Evolutionary conservation across 2,329 filamentous ascomycete genomes (phyloP), one percentile per base, ranked within the genome.

Genomic region (Phyllosticta citribraziliensis): DNA sequence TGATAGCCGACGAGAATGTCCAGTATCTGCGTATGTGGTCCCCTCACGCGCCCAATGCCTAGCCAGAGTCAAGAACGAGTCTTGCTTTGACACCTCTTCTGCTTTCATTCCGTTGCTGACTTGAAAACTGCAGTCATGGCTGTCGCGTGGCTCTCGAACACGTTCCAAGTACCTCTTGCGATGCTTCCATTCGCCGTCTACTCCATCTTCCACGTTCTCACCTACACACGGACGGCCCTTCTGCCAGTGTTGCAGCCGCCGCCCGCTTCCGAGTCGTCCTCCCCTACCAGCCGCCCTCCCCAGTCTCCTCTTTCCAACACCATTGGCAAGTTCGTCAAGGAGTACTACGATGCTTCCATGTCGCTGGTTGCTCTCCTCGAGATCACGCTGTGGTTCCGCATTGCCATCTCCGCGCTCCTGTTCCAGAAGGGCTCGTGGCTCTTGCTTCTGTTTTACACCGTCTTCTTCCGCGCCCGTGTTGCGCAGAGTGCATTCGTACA

Each of bases 261-360:
- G 65, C 70, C 79, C 40, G 76, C 82, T 40, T 72, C 83, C 14
- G 75, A 83, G 50, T 79, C 76, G 65, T 79, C 82, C 63, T 88
- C 73, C 76, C 78, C 70, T 68, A 78, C 84, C 78, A 47, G 8
- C 17, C 40, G 40, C 14, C 40, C 40, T n/a, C 40, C 40, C 12
- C 78, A 80, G 35, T 82, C 82, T 64, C 85, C 86, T 52, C 76
- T 91, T 61, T 87, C 89, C 59, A 91, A 97, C 64, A 84, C 82
- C 67, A 96, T 99, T 74, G 91, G 91, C 68, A 83, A 82, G 70
- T 99, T 99, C 70, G 91, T 99, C 75, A 97, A 97, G 85, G 85
- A 91, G 74, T 97, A 97, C 84, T 99, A 99, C 73, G 94, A 99
- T 74, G 79, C 84, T 64, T 96, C 91, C 76, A 99, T 99, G 94